Evolutionary conservation across 306 rosid species (phyloP).

Genomic region (Quercus engelmannii): DNA sequence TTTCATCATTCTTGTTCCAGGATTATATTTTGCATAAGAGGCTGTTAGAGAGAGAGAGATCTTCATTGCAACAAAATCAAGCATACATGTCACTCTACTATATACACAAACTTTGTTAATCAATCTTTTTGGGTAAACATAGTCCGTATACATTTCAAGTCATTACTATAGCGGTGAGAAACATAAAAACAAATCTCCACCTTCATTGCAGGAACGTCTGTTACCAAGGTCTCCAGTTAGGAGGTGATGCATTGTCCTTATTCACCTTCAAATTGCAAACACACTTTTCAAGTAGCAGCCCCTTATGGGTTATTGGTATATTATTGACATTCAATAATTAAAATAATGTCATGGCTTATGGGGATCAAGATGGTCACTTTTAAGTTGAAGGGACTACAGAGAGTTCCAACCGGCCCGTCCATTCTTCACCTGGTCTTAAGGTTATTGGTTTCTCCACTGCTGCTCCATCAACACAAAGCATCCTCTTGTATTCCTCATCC

Average conservation of each 20-base stretch:
- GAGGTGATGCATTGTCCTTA: constrained; percentile 2
- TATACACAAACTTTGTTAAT: neutral
- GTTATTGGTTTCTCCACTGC: constrained; percentile 71
- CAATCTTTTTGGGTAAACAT: neutral
- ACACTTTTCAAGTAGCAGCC: neutral
- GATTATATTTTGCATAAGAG: too few species aligned
- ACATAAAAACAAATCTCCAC: constrained; percentile 25
- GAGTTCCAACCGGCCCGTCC: constrained; percentile 84
- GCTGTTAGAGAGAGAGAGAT: too few species aligned
- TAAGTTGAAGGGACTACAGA: constrained; percentile 51
- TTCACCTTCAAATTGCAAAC: constrained; percentile 1
- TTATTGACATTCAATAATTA: neutral
- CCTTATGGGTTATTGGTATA: neutral
- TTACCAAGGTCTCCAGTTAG: neutral
- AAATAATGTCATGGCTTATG: neutral
- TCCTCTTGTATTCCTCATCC: constrained; percentile 84
- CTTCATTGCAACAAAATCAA: too few species aligned
- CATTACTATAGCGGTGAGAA: constrained; percentile 7
- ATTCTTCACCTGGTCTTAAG: constrained; percentile 80
- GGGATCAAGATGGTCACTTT: neutral
- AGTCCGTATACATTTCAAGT: neutral
- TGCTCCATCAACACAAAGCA: constrained; percentile 86
- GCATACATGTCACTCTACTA: too few species aligned
- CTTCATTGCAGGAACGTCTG: neutral
- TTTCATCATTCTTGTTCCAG: too few species aligned